A percentile compares a stretch with the other conserved stretches of the same genome.
phyloP scores from a whole-genome alignment of 805 yeast species.

The Candida wancherniae region DNA sequence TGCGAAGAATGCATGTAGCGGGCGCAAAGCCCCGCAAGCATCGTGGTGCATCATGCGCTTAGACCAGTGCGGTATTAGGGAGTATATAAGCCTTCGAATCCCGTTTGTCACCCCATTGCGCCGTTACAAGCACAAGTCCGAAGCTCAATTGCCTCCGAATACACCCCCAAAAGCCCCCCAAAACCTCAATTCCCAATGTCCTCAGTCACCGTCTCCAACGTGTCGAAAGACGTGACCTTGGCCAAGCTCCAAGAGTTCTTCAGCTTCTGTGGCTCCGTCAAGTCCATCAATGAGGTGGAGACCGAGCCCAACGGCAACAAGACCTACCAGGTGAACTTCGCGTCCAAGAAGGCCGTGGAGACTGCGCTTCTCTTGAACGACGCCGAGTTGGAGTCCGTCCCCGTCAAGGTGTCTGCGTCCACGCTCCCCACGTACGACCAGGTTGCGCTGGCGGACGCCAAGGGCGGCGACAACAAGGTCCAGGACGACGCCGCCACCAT shows the following conservation, averaged over 20 bases:
- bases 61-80: too few relatives aligned
- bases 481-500: slow-evolving; percentile 13
- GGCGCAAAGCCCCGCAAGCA: too few relatives aligned
- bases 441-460: slow-evolving; percentile 6
- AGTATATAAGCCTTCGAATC: too few relatives aligned
- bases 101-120: too few relatives aligned
- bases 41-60: too few relatives aligned
- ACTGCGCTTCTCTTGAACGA: slow-evolving; percentile 70
- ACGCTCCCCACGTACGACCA: slow-evolving; percentile 17
- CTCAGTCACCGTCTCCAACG: slow-evolving; percentile 51
- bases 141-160: too few relatives aligned
- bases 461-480: slow-evolving; percentile 19
- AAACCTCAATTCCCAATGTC: slow-evolving; percentile 30
- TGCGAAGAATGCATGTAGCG: too few relatives aligned
- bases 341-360: slow-evolving; percentile 53
- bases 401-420: slow-evolving; percentile 41
- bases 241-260: slow-evolving; percentile 61
- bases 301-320: slow-evolving; percentile 26
- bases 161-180: too few relatives aligned
- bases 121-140: too few relatives aligned
- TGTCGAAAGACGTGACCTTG: slow-evolving; percentile 46
- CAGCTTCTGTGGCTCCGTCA: slow-evolving; percentile 62
- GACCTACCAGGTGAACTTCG: slow-evolving; percentile 49
- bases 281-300: slow-evolving; percentile 29
- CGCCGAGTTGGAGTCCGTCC: slow-evolving; percentile 62